Evolutionary conservation across 352 stramenopile genomes (phyloP).

Genomic region (Pythium aphanidermatum): DNA sequence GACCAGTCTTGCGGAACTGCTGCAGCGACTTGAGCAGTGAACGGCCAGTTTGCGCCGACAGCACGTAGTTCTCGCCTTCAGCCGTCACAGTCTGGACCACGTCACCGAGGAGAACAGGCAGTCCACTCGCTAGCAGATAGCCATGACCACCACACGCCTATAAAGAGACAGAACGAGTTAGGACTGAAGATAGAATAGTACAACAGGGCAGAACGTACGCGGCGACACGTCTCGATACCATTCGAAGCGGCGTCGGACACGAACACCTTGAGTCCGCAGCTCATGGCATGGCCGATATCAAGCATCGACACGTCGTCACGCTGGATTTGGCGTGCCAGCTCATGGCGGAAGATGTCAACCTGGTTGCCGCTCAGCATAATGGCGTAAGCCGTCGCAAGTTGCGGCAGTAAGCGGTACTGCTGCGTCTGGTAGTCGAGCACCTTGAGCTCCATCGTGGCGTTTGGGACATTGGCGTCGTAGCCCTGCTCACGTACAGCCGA

Average conservation of each 20-base stretch:
- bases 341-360: slow-evolving; percentile 39
- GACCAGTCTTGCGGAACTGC: slow-evolving; percentile 24
- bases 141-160: slow-evolving; percentile 93
- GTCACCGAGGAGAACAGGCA: slow-evolving; percentile 78
- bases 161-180: not conserved
- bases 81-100: slow-evolving; percentile 94
- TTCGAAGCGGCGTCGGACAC: slow-evolving; percentile 39
- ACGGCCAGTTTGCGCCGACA: slow-evolving; percentile 42
- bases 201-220: slow-evolving; percentile 18
- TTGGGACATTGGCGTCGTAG: slow-evolving; percentile 45
- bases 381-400: slow-evolving; percentile 90
- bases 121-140: slow-evolving; percentile 81
- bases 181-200: slow-evolving; percentile 12
- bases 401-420: slow-evolving; percentile 91
- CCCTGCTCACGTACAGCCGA: slow-evolving; percentile 90
- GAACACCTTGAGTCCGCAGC: slow-evolving; percentile 58
- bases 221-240: slow-evolving; percentile 44
- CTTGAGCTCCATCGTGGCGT: slow-evolving; percentile 65
- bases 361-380: slow-evolving; percentile 68
- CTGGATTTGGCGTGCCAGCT: slow-evolving; percentile 39
- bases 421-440: slow-evolving; percentile 95
- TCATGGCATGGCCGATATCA: slow-evolving; percentile 49
- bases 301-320: slow-evolving; percentile 34
- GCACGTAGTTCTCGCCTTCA: slow-evolving; percentile 96
- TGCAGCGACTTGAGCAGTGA: slow-evolving; percentile 36